phyloP scores from a whole-genome alignment of 2,329 filamentous ascomycete species.

The Stenocarpella maydis region DNA sequence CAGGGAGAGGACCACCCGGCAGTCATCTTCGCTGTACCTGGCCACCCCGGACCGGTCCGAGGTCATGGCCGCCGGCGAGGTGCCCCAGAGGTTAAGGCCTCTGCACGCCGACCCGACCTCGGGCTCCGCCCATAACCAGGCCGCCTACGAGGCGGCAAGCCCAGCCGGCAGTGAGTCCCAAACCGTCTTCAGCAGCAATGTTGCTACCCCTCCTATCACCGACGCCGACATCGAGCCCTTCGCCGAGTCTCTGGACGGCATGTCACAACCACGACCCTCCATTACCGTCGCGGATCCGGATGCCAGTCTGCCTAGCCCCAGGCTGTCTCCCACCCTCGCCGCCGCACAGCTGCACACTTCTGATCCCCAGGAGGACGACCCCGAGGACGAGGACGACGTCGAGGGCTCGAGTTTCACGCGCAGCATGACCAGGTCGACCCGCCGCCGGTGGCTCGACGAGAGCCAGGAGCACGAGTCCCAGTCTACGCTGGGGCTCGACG shows the following conservation, averaged over 20 bases:
- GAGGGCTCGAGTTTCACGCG: constrained; percentile 46
- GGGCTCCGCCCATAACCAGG: constrained; percentile 48
- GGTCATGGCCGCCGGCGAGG: constrained; percentile 45
- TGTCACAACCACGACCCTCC: constrained; percentile 60
- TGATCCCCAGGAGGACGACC: constrained; percentile 52
- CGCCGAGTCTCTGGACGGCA: constrained; percentile 56
- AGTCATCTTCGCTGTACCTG: constrained; percentile 48
- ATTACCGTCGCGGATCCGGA: constrained; percentile 81
- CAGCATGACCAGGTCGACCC: constrained; percentile 45
- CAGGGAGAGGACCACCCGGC: constrained; percentile 40
- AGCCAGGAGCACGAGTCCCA: constrained; percentile 47
- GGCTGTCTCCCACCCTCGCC: constrained; percentile 89
- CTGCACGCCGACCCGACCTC: constrained; percentile 55
- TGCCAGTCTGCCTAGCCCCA: constrained; percentile 92
- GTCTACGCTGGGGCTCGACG: constrained; percentile 48
- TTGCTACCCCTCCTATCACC: constrained; percentile 78
- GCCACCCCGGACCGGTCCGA: constrained; percentile 69
- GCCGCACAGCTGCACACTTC: constrained; percentile 63
- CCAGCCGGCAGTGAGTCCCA: constrained; percentile 63
- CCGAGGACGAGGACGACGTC: constrained; percentile 50
- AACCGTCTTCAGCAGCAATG: constrained; percentile 68
- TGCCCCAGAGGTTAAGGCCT: constrained; percentile 51
- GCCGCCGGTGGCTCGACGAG: constrained; percentile 47
- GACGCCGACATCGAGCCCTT: constrained; percentile 75
- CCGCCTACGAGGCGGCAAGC: constrained; percentile 58